Evolutionary conservation across 2,329 filamentous ascomycete genomes (phyloP).

Genomic region (Botryotinia globosa): DNA sequence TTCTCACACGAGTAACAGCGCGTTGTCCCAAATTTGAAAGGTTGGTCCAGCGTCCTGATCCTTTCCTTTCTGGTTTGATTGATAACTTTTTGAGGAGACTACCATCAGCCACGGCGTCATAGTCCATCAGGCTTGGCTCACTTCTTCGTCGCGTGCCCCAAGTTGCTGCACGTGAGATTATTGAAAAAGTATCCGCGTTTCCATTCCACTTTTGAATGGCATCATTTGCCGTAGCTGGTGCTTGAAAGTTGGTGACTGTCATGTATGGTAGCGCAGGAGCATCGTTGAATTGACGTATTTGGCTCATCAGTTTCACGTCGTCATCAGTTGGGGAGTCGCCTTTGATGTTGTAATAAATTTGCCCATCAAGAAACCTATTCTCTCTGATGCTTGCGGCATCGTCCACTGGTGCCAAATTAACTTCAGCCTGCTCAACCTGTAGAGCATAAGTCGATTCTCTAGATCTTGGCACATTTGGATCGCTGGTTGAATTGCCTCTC

Average conservation of each 20-base stretch:
- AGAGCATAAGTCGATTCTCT: constrained; percentile 27
- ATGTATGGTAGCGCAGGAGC: constrained; percentile 39
- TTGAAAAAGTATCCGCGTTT: constrained; percentile 50
- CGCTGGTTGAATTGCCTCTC: constrained; percentile 28
- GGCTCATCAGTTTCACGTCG: constrained; percentile 34
- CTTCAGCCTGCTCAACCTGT: constrained; percentile 25
- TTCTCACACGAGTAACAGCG: constrained; percentile 35
- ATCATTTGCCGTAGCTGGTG: constrained; percentile 47
- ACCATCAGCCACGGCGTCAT: constrained; percentile 58
- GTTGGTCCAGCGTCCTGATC: constrained; percentile 28
- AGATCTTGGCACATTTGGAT: constrained; percentile 28
- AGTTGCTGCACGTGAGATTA: constrained; percentile 63
- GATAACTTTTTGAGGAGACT: constrained; percentile 62
- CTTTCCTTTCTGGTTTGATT: constrained; percentile 47
- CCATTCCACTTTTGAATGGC: constrained; percentile 47
- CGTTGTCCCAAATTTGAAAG: constrained; percentile 4
- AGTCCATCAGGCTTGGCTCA: constrained; percentile 55
- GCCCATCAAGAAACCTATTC: constrained; percentile 35
- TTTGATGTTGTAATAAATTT: constrained; percentile 35
- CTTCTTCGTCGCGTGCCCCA: constrained; percentile 68
- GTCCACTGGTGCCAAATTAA: constrained; percentile 31
- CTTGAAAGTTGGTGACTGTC: constrained; percentile 41
- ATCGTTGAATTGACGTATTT: constrained; percentile 40
- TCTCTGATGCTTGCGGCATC: constrained; percentile 37
- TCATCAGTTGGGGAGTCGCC: constrained; percentile 27